Percentiles rank a stretch among this genome's conserved stretches.
Conservation (phyloP, 768 basidiomycete genomes). For the Strobilomyces dryophilus region DNA sequence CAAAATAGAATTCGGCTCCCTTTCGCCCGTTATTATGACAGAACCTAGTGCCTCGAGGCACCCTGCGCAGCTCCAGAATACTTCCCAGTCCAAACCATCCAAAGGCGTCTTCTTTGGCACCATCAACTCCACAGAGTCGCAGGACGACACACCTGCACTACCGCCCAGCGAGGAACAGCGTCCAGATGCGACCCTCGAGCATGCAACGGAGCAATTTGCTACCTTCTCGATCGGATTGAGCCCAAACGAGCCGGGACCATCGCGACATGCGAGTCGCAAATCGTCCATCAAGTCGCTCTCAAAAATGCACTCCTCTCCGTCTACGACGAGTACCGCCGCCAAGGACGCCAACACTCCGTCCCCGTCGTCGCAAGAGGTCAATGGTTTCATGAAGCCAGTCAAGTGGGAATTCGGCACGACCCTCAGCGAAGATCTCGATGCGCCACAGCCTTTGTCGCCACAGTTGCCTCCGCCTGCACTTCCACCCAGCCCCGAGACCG, state of each 20-base stretch:
- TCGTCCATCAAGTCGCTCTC: constrained; percentile 20
- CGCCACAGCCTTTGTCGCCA: background rate
- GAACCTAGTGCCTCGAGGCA: constrained; percentile 7
- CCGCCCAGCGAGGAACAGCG: constrained; percentile 5
- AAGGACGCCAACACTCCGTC: background rate
- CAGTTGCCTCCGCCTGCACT: background rate
- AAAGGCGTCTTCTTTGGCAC: constrained; percentile 50
- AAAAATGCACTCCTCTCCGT: constrained; percentile 2
- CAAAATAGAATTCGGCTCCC: constrained; percentile 17
- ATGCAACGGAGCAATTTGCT: constrained; percentile 28
- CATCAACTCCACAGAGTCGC: constrained; percentile 33
- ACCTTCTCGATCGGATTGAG: constrained; percentile 44
- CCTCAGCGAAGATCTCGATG: constrained; percentile 6
- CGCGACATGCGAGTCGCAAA: constrained; percentile 24
- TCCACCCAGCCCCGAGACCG: background rate
- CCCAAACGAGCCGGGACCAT: constrained; percentile 33
- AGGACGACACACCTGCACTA: background rate
- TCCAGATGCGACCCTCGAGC: constrained; percentile 12
- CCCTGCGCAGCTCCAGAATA: constrained; percentile 5
- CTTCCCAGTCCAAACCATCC: constrained; percentile 5
- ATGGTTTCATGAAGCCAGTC: constrained; percentile 14
- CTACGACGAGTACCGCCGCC: background rate
- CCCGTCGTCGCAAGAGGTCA: constrained; percentile 3
- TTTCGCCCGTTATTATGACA: constrained; percentile 11
- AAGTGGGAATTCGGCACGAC: constrained; percentile 63